Base-by-base conservation (phyloP, 129 eudicot species). In the Calendula officinalis region DNA sequence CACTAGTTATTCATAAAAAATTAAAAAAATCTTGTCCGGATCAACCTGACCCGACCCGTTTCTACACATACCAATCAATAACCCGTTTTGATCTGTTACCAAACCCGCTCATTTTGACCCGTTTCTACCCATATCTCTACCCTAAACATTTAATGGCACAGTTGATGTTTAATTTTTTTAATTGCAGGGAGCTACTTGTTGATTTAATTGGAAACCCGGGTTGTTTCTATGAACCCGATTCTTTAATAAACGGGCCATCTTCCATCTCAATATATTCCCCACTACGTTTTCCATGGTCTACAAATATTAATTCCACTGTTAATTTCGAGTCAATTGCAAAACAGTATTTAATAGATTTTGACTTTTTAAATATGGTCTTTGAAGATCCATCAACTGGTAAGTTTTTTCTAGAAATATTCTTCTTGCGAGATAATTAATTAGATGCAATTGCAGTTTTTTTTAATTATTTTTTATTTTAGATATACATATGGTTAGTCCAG, bases 201-300 rank as follows among this genome's bases (percentile, higher is more conserved):
- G 98, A 92, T 85, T 77, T 88, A 64, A 48, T 88, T 73, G 87
- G 85, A 71, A 79, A 77, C 70, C 96, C 96, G 9, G 98, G 98
- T 47, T 81, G 75, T 75, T 80, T 92, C 43, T 77, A 79, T 54
- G 96, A 83, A 68, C 98, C 98, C 3, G 95, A 92, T 76, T 92
- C 98, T 43, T 63, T 81, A 82, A 77, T 88, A 41, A 92, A 92
- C 17, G 98, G 98, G 67, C 98, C 98, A 65, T 85, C 86, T 81
- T 85, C 96, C 57, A 88, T 92, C 77, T 88, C 96, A 60, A 88
- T 92, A 56, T 85, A 81, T 55, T 92, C 98, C 35, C 95, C 98
- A 46, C 68, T 92, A 73, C 81, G 80, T 56, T 83, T 92, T 73
- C 95, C 96, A 14, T 64, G 85, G 22, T 75, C 67, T 55, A 81